These are phyloP conservation scores for Aspergillus quadricinctus DNA, from an alignment of 2,329 filamentous ascomycete species.

Conservation along the genomic window DNA sequence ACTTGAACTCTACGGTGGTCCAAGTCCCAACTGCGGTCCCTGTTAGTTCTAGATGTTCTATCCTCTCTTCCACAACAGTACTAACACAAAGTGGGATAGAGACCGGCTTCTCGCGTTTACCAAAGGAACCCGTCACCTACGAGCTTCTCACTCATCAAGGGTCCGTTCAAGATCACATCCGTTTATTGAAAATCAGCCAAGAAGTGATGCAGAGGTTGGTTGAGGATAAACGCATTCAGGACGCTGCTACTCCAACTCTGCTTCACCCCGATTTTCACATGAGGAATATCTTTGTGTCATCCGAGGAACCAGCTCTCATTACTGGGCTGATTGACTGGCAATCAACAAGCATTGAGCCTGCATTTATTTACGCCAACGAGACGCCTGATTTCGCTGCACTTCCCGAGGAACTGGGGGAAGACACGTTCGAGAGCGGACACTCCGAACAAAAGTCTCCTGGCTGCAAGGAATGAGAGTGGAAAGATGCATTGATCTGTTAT, in stretches of 20 bases:
- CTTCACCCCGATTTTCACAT: conserved; percentile 30
- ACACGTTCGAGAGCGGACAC: conserved; percentile 12
- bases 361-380: conserved; percentile 27
- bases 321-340: conserved; percentile 34
- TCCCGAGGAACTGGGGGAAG: conserved; percentile 7
- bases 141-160: conserved; percentile 14
- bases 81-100: conserved; percentile 17
- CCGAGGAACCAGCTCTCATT: conserved; percentile 24
- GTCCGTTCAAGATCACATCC: conserved; percentile 12
- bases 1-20: conserved; percentile 13
- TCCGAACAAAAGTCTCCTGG: conserved; percentile 1
- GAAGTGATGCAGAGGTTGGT: conserved; percentile 18
- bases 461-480: conserved; percentile 12
- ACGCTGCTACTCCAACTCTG: conserved; percentile 16
- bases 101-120: conserved; percentile 19
- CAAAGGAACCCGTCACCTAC: conserved; percentile 1
- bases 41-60: conserved; percentile 9
- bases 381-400: conserved; percentile 25
- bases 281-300: conserved; percentile 31
- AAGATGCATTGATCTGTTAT: conserved; percentile 25
- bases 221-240: conserved; percentile 17
- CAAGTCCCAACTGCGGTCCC: conserved; percentile 18
- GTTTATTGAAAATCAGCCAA: conserved; percentile 12
- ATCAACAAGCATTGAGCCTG: conserved; percentile 26
- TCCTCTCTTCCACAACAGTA: background rate